Conservation (phyloP, 306 rosid genomes). For the Lablab purpureus region DNA sequence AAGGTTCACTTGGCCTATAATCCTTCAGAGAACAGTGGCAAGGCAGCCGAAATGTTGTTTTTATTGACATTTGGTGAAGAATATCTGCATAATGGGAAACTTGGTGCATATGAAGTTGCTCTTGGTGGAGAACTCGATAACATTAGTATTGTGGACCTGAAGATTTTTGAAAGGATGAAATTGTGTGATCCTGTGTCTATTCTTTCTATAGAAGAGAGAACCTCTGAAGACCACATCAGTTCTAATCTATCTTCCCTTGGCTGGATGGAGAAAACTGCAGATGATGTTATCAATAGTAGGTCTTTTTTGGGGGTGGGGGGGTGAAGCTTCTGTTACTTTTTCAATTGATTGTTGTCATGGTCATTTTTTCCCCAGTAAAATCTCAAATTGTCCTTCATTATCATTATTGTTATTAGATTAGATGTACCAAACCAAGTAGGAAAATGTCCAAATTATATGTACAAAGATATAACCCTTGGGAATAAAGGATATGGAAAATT, state of each 20-base stretch:
- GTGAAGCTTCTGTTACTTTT: conserved; percentile 30
- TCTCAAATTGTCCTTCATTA: conserved; percentile 14
- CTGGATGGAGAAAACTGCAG: conserved; percentile 77
- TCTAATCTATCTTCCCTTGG: conserved; percentile 76
- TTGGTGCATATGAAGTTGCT: conserved; percentile 63
- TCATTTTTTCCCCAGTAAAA: not conserved
- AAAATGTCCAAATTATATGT: conserved; percentile 17
- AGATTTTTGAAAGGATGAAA: conserved; percentile 60
- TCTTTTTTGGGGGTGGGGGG: conserved; percentile 31
- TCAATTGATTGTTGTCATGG: conserved; percentile 20
- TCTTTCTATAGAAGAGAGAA: conserved; percentile 61
- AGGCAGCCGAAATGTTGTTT: conserved; percentile 62
- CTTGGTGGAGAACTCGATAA: conserved; percentile 58
- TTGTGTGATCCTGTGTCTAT: conserved; percentile 70
- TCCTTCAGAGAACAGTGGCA: conserved; percentile 55
- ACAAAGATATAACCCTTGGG: not conserved
- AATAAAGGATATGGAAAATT: not conserved
- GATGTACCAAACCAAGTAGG: conserved; percentile 10
- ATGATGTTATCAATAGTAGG: conserved; percentile 83
- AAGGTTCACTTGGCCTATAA: conserved; percentile 52
- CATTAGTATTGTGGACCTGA: conserved; percentile 51
- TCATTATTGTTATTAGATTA: conserved; percentile 18
- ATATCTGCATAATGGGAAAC: conserved; percentile 54
- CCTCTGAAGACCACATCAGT: conserved; percentile 49
- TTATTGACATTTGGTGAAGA: conserved; percentile 64